Evolutionary conservation across 345 rosid species (phyloP).

Genomic region (Syzygium aqueum): DNA sequence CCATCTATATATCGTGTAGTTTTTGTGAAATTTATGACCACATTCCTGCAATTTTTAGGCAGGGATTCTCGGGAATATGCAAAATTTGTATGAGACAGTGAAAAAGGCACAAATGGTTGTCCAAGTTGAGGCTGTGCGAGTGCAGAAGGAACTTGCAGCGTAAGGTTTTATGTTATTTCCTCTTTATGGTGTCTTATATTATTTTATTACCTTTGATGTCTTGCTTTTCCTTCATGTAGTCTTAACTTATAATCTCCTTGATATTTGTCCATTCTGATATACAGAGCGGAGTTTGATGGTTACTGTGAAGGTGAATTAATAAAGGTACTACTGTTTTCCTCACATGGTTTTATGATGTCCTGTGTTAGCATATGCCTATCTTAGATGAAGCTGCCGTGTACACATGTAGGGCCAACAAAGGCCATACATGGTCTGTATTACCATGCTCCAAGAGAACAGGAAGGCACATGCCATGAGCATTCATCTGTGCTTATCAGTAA

Average conservation of each 20-base stretch:
- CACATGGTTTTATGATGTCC: not conserved
- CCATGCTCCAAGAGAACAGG: not conserved
- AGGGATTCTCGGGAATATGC: slow-evolving; percentile 90
- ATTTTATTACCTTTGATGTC: not conserved
- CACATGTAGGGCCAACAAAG: not conserved
- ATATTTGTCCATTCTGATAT: slow-evolving; percentile 9
- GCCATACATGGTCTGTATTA: not conserved
- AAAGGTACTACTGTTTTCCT: slow-evolving; percentile 37
- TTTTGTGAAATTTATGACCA: slow-evolving; percentile 3
- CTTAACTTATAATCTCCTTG: slow-evolving; percentile 3
- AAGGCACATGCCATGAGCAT: not conserved
- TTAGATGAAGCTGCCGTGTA: not conserved
- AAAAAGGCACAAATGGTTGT: slow-evolving; percentile 99
- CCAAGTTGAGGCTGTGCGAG: slow-evolving; percentile 90
- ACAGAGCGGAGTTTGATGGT: slow-evolving; percentile 93
- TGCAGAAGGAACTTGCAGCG: slow-evolving; percentile 88
- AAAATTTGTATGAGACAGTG: slow-evolving; percentile 79
- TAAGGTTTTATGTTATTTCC: slow-evolving; percentile 19
- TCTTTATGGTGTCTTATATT: not conserved
- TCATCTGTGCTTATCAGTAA: not conserved
- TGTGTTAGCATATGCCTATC: not conserved
- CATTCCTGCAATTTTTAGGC: slow-evolving; percentile 33
- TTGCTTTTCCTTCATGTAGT: not conserved
- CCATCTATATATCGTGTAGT: not conserved
- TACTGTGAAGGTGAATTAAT: slow-evolving; percentile 93